These are phyloP conservation scores for Phytophthora macrochlamydospora DNA, from an alignment of 352 stramenopile genomes.

Conservation along the genomic window DNA sequence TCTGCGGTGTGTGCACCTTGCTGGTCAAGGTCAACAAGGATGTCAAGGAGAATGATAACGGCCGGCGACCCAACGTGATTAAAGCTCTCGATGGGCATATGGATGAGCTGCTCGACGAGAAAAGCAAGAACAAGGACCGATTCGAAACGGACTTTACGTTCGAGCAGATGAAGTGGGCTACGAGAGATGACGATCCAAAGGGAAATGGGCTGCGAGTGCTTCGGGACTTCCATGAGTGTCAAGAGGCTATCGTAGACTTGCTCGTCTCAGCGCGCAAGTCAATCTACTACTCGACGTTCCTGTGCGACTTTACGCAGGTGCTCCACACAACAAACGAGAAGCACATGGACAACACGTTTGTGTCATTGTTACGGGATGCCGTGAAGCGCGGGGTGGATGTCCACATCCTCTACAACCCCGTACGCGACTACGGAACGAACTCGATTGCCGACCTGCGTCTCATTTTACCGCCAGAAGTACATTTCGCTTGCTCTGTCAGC, in stretches of 20 bases:
- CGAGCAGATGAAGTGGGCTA: conserved; percentile 66
- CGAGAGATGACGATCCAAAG: conserved; percentile 24
- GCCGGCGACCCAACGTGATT: conserved; percentile 16
- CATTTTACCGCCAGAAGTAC: conserved; percentile 52
- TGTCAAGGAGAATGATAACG: conserved; percentile 4
- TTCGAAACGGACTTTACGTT: conserved; percentile 61
- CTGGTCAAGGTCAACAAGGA: conserved; percentile 61
- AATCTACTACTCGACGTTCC: conserved; percentile 84
- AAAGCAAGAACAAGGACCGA: conserved; percentile 17
- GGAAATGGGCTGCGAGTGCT: conserved; percentile 38
- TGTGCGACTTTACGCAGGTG: conserved; percentile 77
- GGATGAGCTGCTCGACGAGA: conserved; percentile 29
- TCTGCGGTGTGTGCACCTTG: conserved; percentile 64
- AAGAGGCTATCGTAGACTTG: conserved; percentile 61
- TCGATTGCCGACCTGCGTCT: conserved; percentile 52
- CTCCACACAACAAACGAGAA: conserved; percentile 37
- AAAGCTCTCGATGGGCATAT: conserved; percentile 31
- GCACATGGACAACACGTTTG: conserved; percentile 52
- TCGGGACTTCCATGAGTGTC: conserved; percentile 70
- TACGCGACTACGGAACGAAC: conserved; percentile 75
- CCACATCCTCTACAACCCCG: conserved; percentile 75
- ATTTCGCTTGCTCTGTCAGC: conserved; percentile 67
- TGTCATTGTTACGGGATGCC: conserved; percentile 60
- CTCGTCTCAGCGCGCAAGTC: conserved; percentile 56
- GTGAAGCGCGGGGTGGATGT: conserved; percentile 69